These are phyloP conservation scores for Hypoxylon fuscum DNA, from an alignment of 495 filamentous ascomycete species.

Conservation along the genomic window DNA sequence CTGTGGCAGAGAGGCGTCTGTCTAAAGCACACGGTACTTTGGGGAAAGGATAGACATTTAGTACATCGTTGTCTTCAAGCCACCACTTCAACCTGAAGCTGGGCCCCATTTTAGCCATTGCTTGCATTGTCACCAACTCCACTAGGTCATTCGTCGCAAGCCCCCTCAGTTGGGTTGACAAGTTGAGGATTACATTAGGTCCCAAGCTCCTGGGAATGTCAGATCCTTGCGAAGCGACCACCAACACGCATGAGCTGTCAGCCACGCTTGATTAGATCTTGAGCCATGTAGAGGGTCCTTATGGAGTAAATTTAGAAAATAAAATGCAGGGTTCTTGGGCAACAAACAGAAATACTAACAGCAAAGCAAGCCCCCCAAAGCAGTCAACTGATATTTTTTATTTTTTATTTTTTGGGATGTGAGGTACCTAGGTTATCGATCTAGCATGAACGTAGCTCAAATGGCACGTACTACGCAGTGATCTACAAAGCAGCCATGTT, in stretches of 20 bases:
- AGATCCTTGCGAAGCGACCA: slow-evolving; percentile 31
- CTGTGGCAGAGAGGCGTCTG: slow-evolving; percentile 37
- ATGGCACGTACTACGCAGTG: slow-evolving; percentile 26
- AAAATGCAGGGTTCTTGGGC: slow-evolving; percentile 8
- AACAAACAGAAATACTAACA: slow-evolving; percentile 31
- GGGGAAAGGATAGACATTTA: slow-evolving; percentile 35
- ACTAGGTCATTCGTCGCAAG: slow-evolving; percentile 22
- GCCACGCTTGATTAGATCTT: slow-evolving; percentile 32
- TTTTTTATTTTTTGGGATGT: neutral
- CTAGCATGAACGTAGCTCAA: slow-evolving; percentile 25
- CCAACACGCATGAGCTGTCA: slow-evolving; percentile 39
- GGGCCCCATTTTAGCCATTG: slow-evolving; percentile 32
- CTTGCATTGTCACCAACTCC: slow-evolving; percentile 29
- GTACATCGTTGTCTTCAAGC: slow-evolving; percentile 41
- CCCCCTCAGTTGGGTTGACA: slow-evolving; percentile 38
- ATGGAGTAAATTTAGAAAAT: slow-evolving; percentile 40
- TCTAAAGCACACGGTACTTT: slow-evolving; percentile 34
- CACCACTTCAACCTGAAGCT: slow-evolving; percentile 40
- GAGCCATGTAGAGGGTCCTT: slow-evolving; percentile 20
- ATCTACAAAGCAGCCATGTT: slow-evolving; percentile 30
- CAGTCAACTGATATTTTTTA: slow-evolving; percentile 29
- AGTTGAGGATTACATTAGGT: slow-evolving; percentile 38
- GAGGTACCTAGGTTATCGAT: slow-evolving; percentile 16
- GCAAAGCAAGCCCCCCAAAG: slow-evolving; percentile 34
- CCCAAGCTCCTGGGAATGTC: slow-evolving; percentile 30